These are phyloP conservation scores for Cicer chorassanicum DNA, from an alignment of 306 rosid genomes.

Conservation along the genomic window DNA sequence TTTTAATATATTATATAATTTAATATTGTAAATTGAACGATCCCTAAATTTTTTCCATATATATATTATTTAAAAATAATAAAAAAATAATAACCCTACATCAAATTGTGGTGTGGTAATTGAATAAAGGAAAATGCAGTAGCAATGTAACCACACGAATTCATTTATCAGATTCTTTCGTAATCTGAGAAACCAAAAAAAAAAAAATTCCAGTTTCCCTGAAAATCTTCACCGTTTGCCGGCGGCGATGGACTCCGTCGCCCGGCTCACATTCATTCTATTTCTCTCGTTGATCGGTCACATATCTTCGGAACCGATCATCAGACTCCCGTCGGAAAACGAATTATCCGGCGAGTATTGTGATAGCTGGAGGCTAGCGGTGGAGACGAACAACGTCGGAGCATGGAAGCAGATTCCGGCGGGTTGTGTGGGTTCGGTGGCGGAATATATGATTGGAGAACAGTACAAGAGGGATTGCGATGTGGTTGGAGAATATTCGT, in stretches of 20 bases:
- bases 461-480: conserved; percentile 58
- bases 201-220: conserved; percentile 4
- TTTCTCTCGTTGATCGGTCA: conserved; percentile 28
- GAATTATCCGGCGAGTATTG: conserved; percentile 48
- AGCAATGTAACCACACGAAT: neutral
- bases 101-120: neutral
- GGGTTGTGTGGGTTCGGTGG: conserved; percentile 56
- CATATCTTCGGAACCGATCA: conserved; percentile 43
- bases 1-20: no score
- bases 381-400: conserved; percentile 80
- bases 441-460: conserved; percentile 62
- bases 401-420: conserved; percentile 61
- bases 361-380: conserved; percentile 86
- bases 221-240: conserved; percentile 47
- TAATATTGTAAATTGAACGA: no score
- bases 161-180: neutral
- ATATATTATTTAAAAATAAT: no score
- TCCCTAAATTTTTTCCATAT: no score
- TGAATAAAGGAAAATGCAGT: neutral
- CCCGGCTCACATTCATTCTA: neutral
- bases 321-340: conserved; percentile 49
- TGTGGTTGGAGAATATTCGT: conserved; percentile 47
- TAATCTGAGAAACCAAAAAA: neutral
- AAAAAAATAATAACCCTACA: no score
- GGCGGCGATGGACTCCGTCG: conserved; percentile 52